Percentiles rank a stretch among this genome's conserved stretches.
phyloP scores from a whole-genome alignment of 2,329 filamentous ascomycete species.

The Alternaria hordeiaustralica region DNA sequence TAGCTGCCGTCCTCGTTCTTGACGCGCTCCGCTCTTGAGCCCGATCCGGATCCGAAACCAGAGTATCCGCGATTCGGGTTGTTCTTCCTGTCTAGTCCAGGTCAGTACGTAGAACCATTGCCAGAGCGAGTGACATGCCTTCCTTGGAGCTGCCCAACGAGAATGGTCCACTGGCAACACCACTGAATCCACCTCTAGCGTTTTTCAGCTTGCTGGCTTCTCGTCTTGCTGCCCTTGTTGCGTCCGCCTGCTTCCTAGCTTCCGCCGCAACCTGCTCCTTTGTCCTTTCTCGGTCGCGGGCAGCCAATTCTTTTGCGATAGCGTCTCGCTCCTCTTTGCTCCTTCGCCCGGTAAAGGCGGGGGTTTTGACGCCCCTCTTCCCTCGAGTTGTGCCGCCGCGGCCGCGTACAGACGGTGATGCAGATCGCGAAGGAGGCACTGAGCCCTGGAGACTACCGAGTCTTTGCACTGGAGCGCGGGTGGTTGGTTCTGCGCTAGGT shows the following conservation, averaged over 20 bases:
- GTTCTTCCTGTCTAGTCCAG: constrained; percentile 27
- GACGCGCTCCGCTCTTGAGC: constrained; percentile 37
- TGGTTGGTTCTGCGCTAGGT: constrained; percentile 23
- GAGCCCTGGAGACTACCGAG: constrained; percentile 38
- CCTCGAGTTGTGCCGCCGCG: constrained; percentile 34
- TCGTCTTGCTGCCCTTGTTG: constrained; percentile 27
- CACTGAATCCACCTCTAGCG: constrained; percentile 53
- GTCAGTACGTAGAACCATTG: constrained; percentile 5
- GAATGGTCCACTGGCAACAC: constrained; percentile 52
- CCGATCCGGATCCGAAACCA: constrained; percentile 36
- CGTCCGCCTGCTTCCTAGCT: constrained; percentile 29
- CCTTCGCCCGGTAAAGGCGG: constrained; percentile 53
- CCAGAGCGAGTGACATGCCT: constrained; percentile 21
- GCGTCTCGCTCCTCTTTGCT: constrained; percentile 55
- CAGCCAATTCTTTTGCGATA: constrained; percentile 48
- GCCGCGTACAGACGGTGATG: constrained; percentile 36
- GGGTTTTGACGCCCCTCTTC: constrained; percentile 42
- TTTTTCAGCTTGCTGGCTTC: constrained; percentile 35
- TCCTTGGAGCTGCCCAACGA: constrained; percentile 40
- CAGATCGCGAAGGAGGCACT: constrained; percentile 38
- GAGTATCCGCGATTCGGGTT: constrained; percentile 25
- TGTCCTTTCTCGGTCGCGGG: constrained; percentile 48
- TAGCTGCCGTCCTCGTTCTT: constrained; percentile 42
- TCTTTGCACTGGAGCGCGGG: constrained; percentile 33
- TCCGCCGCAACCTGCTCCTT: constrained; percentile 43